phyloP scores from a whole-genome alignment of 257 asterid species.

The Leonotis leonurus region DNA sequence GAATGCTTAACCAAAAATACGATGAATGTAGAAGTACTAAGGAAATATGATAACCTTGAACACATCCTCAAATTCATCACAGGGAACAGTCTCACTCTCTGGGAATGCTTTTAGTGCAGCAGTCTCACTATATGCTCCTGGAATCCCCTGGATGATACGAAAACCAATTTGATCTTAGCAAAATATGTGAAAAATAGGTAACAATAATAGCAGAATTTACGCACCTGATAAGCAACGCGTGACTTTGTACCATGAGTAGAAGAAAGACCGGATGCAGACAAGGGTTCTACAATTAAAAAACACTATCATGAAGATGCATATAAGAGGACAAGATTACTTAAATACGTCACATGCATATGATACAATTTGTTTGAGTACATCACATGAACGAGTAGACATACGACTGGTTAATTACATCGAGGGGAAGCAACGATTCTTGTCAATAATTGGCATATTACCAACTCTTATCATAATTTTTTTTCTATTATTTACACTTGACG shows the following conservation, averaged over 20 bases:
- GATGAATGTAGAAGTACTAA: conserved; percentile 1
- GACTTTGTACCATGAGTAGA: conserved; percentile 45
- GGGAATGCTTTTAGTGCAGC: conserved; percentile 96
- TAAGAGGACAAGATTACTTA: conserved; percentile 1
- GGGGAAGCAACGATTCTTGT: neutral
- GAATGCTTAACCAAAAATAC: conserved; percentile 11
- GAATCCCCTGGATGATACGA: conserved; percentile 47
- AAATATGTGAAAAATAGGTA: neutral
- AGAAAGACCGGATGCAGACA: conserved; percentile 45
- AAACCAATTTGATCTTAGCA: conserved; percentile 12
- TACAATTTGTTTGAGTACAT: neutral
- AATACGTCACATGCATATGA: neutral
- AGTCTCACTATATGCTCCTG: conserved; percentile 87
- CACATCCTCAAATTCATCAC: conserved; percentile 80
- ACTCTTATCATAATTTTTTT: neutral
- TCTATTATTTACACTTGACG: neutral
- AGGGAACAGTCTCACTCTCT: conserved; percentile 82
- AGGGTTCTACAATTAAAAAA: conserved; percentile 55
- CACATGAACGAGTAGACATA: neutral
- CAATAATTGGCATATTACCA: neutral
- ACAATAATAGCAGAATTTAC: neutral
- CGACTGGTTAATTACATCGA: neutral
- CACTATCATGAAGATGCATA: neutral
- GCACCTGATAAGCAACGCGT: conserved; percentile 92
- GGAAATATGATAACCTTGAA: conserved; percentile 50